Evolutionary conservation across 148 eudicot genomes (phyloP).

Genomic region (Mesembryanthemum crystallinum): DNA sequence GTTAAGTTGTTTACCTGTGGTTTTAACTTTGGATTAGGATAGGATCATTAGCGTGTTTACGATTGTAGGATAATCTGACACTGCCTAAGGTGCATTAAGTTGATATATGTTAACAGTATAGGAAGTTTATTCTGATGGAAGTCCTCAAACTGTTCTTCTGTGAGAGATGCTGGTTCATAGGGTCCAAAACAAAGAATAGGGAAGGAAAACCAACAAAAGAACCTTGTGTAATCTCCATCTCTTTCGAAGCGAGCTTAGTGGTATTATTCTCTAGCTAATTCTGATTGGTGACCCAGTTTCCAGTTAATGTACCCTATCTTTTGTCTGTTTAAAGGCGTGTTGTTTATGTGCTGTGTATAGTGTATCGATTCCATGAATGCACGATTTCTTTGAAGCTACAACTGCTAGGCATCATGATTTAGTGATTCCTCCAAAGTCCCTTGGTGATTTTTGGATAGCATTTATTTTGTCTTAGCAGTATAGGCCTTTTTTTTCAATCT

Average conservation of each 20-base stretch:
- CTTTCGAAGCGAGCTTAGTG: background rate
- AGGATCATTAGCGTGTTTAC: background rate
- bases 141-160: background rate
- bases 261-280: background rate
- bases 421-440: background rate
- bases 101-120: background rate
- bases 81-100: background rate
- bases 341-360: background rate
- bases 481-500: background rate
- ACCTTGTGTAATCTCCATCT: conserved; percentile 2
- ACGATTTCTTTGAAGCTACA: too few relatives aligned
- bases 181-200: background rate
- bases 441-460: background rate
- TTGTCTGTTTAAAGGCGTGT: background rate
- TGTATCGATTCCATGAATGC: background rate
- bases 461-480: background rate
- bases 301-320: background rate
- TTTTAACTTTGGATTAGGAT: background rate
- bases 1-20: background rate
- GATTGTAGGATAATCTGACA: background rate
- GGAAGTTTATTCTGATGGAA: background rate
- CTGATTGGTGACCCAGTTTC: background rate
- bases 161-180: background rate
- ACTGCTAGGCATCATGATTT: background rate
- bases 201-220: background rate